A percentile compares a stretch with the other conserved stretches of the same genome.
Conservation (phyloP, 176 grass and related monocot species). For the Thinopyrum elongatum region DNA sequence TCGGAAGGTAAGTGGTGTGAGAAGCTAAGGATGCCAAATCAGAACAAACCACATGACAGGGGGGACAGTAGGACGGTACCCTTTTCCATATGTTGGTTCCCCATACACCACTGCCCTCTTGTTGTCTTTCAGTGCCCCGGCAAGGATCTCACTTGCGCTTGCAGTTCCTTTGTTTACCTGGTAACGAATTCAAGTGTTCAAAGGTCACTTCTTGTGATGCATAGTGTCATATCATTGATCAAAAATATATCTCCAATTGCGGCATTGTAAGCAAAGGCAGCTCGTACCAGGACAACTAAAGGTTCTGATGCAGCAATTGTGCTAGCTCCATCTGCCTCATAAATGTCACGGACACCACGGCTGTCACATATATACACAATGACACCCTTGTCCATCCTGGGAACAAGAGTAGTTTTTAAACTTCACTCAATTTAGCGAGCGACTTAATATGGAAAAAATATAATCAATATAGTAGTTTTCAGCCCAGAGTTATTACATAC, state of each 20-base stretch:
- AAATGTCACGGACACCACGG: conserved; percentile 89
- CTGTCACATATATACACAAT: conserved; percentile 98
- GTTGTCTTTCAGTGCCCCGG: conserved; percentile 92
- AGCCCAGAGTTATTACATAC: neutral
- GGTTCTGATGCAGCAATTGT: conserved; percentile 83
- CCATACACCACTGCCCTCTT: conserved; percentile 89
- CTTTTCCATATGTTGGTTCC: conserved; percentile 95
- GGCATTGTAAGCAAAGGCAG: neutral
- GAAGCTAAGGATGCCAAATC: neutral
- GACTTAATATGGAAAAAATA: neutral
- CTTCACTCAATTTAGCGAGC: neutral
- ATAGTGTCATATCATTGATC: neutral
- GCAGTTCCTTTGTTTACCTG: conserved; percentile 99
- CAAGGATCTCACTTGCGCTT: conserved; percentile 96
- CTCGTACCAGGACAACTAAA: conserved; percentile 80
- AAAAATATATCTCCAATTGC: neutral
- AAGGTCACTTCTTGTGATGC: neutral
- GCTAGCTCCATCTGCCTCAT: conserved; percentile 85
- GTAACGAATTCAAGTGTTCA: conserved; percentile 20
- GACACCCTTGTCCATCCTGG: conserved; percentile 96
- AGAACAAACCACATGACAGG: neutral
- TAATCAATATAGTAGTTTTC: neutral
- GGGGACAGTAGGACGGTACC: conserved; percentile 37
- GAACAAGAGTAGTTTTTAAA: neutral
- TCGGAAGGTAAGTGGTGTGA: conserved; percentile 1